Base-by-base conservation (phyloP, 2,329 filamentous ascomycete genomes). In the Neofusicoccum sp. region DNA sequence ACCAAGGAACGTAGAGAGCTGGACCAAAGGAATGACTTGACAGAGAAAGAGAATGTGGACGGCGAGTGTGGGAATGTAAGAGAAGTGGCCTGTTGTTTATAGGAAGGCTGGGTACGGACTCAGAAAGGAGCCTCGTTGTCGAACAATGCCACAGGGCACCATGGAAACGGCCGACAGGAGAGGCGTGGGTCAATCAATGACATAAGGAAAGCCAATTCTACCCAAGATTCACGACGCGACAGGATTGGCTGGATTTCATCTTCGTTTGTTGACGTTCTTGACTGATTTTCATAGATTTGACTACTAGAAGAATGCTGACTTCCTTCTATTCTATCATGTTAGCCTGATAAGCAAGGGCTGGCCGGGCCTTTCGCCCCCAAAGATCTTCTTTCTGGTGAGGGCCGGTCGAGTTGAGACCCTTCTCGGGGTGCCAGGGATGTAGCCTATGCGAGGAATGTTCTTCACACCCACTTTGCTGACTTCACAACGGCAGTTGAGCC, bases 11-110 rank as follows among this genome's bases (percentile, higher is more conserved):
- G 73, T 76, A 70, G 65, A 72, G 70, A 72, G 72, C 72, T 75
- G 72, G 73, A 71, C 59, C 69, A 71, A 79, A 76, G 71, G 75
- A 79, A 75, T 76, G 76, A 77, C 75, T 76, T 66, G 64, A 65
- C 47, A 44, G 49, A 47, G 51, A 62, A 64, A 68, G 65, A 66
- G 68, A 72, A 73, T 68, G 69, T 69, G 67, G 63, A 66, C 64
- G 67, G 67, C 54, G 69, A 65, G 66, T 67, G 68, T 67, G 59
- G 68, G 65, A 69, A 73, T 73, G 69, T 69, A 72, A 67, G 65
- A 68, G 66, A 44, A 51, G 43, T 61, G 51, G 16, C 16, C 59
- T 40, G 59, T 61, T 56, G 59, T 61, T 56, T 61, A 61, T 61
- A 61, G 49, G 51, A 48, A 49, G 59, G 59, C 59, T 61, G 59